Evolutionary conservation across 768 basidiomycete genomes (phyloP), one percentile per base, ranked within the genome.

Genomic region (Chalciporus sphaerocephalus): DNA sequence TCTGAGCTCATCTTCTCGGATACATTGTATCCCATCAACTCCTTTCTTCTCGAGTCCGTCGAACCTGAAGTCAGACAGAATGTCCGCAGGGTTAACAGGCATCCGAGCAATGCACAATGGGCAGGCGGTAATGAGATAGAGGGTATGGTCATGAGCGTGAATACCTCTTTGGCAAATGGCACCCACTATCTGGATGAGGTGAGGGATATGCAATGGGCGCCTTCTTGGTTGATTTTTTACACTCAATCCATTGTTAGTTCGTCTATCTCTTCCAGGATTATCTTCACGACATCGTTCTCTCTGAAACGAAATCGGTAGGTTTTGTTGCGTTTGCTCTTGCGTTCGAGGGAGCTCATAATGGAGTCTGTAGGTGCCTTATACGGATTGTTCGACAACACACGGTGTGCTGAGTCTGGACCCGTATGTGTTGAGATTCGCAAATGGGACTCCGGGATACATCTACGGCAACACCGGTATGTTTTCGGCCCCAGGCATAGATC

Each of bases 1-100:
- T 78, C 78, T 1, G 80, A 82, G 52, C n/a, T n/a, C n/a, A n/a
- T n/a, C n/a, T n/a, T n/a, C 71, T 80, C 79, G 0, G 79, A 81
- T 46, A 62, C 74, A 2, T 51, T 79, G 20, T 80, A 79, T 49
- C 74, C 79, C 2, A 72, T 79, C 61, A 78, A 81, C 49, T 65
- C 71, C 48, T 80, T 76, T 50, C 44, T 81, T 17, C 56, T 81
- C 24, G 72, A 72, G 43, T 70, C 73, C 3, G 57, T 80, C 41
- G 75, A 76, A 36, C 73, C 75, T 2, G 80, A 81, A 54, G 75
- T 80, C 12, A 66, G 75, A 16, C 76, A 81, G 60, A 80, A n/a
- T n/a, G n/a, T n/a, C n/a, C n/a, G 79, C 17, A 64, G 80, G 18
- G 56, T 79, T 16, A 81, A 80, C 49, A 65, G 68, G 21, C 79